Percentiles rank a stretch among this genome's conserved stretches.
Conservation (phyloP, 1,284 basidiomycete species). For the Bjerkandera adusta region DNA sequence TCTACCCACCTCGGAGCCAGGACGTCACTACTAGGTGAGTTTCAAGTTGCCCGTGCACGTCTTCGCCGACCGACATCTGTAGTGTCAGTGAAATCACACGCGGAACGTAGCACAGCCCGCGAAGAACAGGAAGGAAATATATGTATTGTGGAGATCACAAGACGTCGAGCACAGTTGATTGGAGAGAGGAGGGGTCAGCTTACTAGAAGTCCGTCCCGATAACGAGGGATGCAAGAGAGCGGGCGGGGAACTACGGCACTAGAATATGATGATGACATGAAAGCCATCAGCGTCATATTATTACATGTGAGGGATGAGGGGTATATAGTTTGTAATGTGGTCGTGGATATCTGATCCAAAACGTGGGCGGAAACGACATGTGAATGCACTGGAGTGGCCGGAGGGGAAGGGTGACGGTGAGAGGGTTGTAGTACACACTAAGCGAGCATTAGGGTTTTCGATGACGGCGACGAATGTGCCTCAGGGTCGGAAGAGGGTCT, state of each 20-base stretch:
- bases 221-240: slow-evolving; percentile 22
- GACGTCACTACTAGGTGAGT: too few species aligned
- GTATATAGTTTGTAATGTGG: slow-evolving; percentile 36
- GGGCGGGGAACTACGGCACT: slow-evolving; percentile 29
- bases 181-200: slow-evolving; percentile 18
- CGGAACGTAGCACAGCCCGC: too few species aligned
- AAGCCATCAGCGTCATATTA: slow-evolving; percentile 34
- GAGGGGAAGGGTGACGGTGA: slow-evolving; percentile 2
- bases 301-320: slow-evolving; percentile 31
- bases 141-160: too few species aligned
- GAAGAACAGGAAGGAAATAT: too few species aligned
- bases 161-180: slow-evolving; percentile 27
- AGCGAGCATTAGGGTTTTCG: slow-evolving; percentile 15
- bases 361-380: slow-evolving; percentile 23
- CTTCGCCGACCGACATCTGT: too few species aligned
- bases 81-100: too few species aligned
- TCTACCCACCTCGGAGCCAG: too few species aligned
- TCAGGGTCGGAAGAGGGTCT: not conserved
- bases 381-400: slow-evolving; percentile 13
- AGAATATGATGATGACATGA: slow-evolving; percentile 19
- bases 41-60: too few species aligned
- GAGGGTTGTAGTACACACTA: slow-evolving; percentile 12
- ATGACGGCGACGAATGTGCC: slow-evolving; percentile 6
- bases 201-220: slow-evolving; percentile 28
- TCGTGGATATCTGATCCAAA: slow-evolving; percentile 33